Evolutionary conservation across 352 stramenopile species (phyloP).

Genomic region (Albugo laibachii): DNA sequence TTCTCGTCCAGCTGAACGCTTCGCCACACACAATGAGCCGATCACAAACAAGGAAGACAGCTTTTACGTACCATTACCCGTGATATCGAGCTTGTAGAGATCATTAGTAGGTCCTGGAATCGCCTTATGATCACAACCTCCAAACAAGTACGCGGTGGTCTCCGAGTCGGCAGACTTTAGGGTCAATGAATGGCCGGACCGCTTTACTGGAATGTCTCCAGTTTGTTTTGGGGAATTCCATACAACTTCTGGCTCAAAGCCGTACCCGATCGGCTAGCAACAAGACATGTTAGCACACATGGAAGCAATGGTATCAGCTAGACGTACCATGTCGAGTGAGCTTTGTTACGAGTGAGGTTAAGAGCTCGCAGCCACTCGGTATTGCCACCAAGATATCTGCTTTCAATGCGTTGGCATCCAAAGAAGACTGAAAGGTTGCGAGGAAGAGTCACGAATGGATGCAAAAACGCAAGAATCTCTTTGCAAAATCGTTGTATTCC

Average conservation of each 20-base stretch:
- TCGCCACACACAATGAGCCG: background rate
- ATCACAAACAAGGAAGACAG: background rate
- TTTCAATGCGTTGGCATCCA: too few species aligned
- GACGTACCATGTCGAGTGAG: too few species aligned
- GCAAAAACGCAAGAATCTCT: too few species aligned
- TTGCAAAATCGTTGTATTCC: too few species aligned
- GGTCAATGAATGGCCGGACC: slow-evolving; percentile 90
- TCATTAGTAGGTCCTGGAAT: slow-evolving; percentile 88
- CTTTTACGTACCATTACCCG: slow-evolving; percentile 16
- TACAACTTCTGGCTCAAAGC: slow-evolving; percentile 69
- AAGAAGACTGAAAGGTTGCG: too few species aligned
- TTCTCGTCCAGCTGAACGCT: slow-evolving; percentile 55
- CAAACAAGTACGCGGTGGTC: slow-evolving; percentile 64
- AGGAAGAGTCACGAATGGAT: too few species aligned
- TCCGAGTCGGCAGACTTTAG: slow-evolving; percentile 52
- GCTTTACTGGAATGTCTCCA: slow-evolving; percentile 85
- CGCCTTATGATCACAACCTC: slow-evolving; percentile 80
- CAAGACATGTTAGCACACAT: too few species aligned
- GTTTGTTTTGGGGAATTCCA: slow-evolving; percentile 82
- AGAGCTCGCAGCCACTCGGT: too few species aligned
- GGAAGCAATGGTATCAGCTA: too few species aligned
- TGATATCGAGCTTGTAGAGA: slow-evolving; percentile 51
- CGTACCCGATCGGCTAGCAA: slow-evolving; percentile 51
- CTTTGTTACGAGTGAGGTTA: too few species aligned
- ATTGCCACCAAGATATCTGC: too few species aligned